Percentiles rank a stretch among this genome's conserved stretches.
Conservation (phyloP, 1,284 basidiomycete genomes). For the Fomitiporia mediterranea region DNA sequence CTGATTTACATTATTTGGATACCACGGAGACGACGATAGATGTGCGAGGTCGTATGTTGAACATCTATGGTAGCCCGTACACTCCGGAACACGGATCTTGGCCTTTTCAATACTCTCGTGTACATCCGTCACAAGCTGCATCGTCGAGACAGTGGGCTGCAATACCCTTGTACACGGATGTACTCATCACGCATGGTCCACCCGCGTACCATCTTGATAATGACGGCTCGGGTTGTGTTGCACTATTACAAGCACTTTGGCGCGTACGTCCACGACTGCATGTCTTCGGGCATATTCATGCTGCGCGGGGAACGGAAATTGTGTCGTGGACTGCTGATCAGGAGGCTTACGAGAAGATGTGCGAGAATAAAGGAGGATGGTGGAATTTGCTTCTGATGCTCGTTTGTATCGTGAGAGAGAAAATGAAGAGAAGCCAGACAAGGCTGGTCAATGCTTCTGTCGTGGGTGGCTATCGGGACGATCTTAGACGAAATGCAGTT, state of each 20-base stretch:
- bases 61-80: slow-evolving; percentile 33
- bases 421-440: neutral
- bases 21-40: slow-evolving; percentile 26
- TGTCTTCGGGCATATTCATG: slow-evolving; percentile 42
- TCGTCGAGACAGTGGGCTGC: slow-evolving; percentile 25
- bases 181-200: slow-evolving; percentile 42
- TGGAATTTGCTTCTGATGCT: neutral
- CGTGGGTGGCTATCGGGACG: neutral
- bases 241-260: slow-evolving; percentile 32
- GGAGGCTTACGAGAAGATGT: slow-evolving; percentile 22
- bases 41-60: slow-evolving; percentile 29
- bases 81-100: slow-evolving; percentile 33
- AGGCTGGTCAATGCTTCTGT: slow-evolving; percentile 7
- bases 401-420: neutral
- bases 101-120: slow-evolving; percentile 35
- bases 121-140: slow-evolving; percentile 6
- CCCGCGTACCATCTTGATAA: slow-evolving; percentile 33
- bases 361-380: neutral
- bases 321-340: slow-evolving; percentile 31
- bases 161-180: slow-evolving; percentile 32
- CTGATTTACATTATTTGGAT: slow-evolving; percentile 30
- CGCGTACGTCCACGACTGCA: slow-evolving; percentile 33
- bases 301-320: slow-evolving; percentile 31
- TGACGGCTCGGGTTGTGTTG: slow-evolving; percentile 29
- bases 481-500: neutral